Evolutionary conservation across 768 basidiomycete species (phyloP).

Genomic region (Serendipita sp.): DNA sequence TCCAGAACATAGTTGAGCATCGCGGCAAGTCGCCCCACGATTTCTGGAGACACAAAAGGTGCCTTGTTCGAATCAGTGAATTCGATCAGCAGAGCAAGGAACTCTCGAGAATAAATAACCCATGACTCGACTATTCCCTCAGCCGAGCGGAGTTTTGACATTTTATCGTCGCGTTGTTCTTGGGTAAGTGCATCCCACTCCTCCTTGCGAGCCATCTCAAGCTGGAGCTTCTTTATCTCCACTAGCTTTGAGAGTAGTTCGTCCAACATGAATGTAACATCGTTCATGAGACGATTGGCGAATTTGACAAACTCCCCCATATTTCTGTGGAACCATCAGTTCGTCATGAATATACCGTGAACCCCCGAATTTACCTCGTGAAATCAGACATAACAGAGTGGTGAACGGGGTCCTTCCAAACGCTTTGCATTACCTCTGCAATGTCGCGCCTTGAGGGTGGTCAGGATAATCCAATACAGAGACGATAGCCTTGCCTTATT

Average conservation of each 20-base stretch:
- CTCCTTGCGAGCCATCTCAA: constrained; percentile 62
- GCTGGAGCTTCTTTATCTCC: constrained; percentile 76
- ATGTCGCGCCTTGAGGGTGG: constrained; percentile 58
- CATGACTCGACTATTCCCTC: constrained; percentile 31
- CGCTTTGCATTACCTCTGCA: constrained; percentile 66
- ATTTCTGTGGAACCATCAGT: constrained; percentile 32
- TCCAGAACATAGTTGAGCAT: constrained; percentile 94
- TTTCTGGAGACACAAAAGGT: constrained; percentile 94
- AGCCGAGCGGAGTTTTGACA: constrained; percentile 58
- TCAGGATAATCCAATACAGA: not conserved
- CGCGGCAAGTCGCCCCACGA: constrained; percentile 85
- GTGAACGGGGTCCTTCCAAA: constrained; percentile 86
- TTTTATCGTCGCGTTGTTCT: constrained; percentile 72
- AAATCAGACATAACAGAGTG: constrained; percentile 72
- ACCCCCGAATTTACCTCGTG: constrained; percentile 40
- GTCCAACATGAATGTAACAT: constrained; percentile 95
- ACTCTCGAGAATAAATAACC: constrained; percentile 34
- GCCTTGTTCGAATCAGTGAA: constrained; percentile 84
- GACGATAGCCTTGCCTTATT: not conserved
- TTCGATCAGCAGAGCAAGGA: constrained; percentile 77
- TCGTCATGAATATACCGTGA: not conserved
- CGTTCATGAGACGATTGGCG: constrained; percentile 96
- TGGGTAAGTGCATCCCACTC: constrained; percentile 51
- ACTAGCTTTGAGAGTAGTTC: constrained; percentile 81
- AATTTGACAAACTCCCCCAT: constrained; percentile 91